Evolutionary conservation across 345 rosid species (phyloP), one percentile per base, ranked within the genome.

Genomic region (Citrus glauca): DNA sequence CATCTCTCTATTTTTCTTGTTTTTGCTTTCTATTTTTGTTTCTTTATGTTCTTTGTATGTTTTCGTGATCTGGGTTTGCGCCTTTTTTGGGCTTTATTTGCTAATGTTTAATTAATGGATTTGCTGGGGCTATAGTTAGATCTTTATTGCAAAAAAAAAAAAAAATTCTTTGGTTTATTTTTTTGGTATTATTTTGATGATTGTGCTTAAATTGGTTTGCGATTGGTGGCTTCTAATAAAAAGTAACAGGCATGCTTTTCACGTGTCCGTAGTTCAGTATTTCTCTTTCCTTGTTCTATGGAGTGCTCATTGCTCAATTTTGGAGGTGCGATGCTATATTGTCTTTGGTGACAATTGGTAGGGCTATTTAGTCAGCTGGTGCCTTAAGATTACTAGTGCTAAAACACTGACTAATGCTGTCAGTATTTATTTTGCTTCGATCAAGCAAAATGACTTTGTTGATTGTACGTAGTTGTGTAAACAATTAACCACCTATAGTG

Each of bases 31-130:
- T 25, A 7, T 20, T 33, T 33, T 33, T 65, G 6, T 65, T 65
- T 13, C 48, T 42, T 60, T 50, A 25, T 2, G 42, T 66, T 69
- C 14, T 24, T 24, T 9, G 22, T 17, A 16, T 63, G 53, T 22
- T 71, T 57, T 11, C 22, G 20, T 30, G 60, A 45, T 69, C 35
- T 66, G 77, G 85, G 76, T 71, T 5, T 38, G 9, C 38, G 19
- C 4, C 50, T 17, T 57, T 27, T 22, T 35, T 27, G 56, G 62
- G 42, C 28, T 68, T 10, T 30, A 59, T 56, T 57, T 53, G 57
- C 0, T 17, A 53, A 53, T 53, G 22, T 53, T 45, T 53, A 53
- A 14, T 50, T 50, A 30, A 38, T 38, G 33, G 76, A 38, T 10
- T 56, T 35, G 64, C 33, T 22, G 76, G 30, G 38, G 45, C 50